Conservation (phyloP, 176 grass and related monocot species). For the Melocanna baccifera region DNA sequence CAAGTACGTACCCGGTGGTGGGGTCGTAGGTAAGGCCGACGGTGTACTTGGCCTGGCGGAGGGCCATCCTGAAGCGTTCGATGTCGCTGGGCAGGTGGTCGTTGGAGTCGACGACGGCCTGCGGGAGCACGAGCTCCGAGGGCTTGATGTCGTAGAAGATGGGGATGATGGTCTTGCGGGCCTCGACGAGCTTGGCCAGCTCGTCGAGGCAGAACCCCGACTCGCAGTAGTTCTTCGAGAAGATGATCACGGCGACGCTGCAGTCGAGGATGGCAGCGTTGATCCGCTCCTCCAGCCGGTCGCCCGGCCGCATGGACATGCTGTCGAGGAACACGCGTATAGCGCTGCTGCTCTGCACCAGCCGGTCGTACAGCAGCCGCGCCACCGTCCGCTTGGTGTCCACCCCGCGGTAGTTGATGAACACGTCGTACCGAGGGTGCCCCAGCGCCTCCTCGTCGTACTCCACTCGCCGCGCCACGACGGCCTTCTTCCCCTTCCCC, state of each 20-base stretch:
- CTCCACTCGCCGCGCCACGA: neutral
- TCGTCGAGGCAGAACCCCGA: constrained; percentile 75
- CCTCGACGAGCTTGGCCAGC: constrained; percentile 65
- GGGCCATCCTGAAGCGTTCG: constrained; percentile 44
- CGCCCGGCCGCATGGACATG: constrained; percentile 68
- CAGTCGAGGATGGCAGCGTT: constrained; percentile 34
- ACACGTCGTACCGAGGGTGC: constrained; percentile 47
- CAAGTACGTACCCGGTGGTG: constrained; percentile 47
- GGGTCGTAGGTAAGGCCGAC: constrained; percentile 75
- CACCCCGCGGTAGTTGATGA: constrained; percentile 81
- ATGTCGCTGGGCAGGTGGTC: constrained; percentile 20
- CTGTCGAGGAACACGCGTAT: constrained; percentile 55
- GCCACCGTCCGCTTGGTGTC: constrained; percentile 79
- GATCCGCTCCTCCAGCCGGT: constrained; percentile 56
- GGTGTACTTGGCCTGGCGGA: constrained; percentile 58
- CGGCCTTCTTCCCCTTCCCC: neutral
- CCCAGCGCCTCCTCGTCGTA: neutral
- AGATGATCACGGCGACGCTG: constrained; percentile 60
- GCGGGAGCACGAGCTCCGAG: constrained; percentile 46
- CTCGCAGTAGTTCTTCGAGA: constrained; percentile 62
- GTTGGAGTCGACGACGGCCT: constrained; percentile 4
- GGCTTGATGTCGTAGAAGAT: constrained; percentile 84
- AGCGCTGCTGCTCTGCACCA: neutral
- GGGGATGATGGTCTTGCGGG: constrained; percentile 64
- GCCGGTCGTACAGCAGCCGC: constrained; percentile 46